Percentiles rank a stretch among this genome's conserved stretches.
phyloP scores from a whole-genome alignment of 306 rosid species.

The Inga laurina region DNA sequence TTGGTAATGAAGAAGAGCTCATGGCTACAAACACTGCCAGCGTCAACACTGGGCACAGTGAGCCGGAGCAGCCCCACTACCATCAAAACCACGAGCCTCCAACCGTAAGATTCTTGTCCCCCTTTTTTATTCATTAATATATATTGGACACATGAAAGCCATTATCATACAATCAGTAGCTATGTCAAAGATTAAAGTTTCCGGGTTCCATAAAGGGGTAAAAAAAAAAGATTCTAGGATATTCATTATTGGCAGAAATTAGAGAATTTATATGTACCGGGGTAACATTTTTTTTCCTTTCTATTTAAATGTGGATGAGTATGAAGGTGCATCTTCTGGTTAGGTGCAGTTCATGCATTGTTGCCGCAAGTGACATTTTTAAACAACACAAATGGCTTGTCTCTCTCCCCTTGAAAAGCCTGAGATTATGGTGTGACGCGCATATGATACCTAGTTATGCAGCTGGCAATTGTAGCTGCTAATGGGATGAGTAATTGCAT shows the following conservation, averaged over 20 bases:
- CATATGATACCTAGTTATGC: not conserved
- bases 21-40: slow-evolving; percentile 48
- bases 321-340: not conserved
- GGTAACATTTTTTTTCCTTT: not conserved
- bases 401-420: not conserved
- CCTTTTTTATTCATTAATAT: slow-evolving; percentile 10
- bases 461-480: not conserved
- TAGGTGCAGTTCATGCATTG: not conserved
- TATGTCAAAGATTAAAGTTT: not conserved
- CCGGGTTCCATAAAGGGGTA: not conserved
- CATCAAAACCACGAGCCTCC: slow-evolving; percentile 68
- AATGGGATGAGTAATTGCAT: slow-evolving; percentile 40
- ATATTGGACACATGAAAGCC: not conserved
- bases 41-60: slow-evolving; percentile 43
- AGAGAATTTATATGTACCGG: not conserved
- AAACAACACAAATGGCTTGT: not conserved
- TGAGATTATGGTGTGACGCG: not conserved
- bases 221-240: not conserved
- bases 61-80: slow-evolving; percentile 52
- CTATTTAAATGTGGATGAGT: not conserved
- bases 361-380: not conserved
- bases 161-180: not conserved
- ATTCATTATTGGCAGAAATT: slow-evolving; percentile 19
- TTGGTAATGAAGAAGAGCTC: slow-evolving; percentile 95
- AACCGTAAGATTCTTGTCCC: slow-evolving; percentile 61